Percentiles rank a stretch among this genome's conserved stretches.
Conservation (phyloP, 2,329 filamentous ascomycete species). For the Alternaria conjuncta region DNA sequence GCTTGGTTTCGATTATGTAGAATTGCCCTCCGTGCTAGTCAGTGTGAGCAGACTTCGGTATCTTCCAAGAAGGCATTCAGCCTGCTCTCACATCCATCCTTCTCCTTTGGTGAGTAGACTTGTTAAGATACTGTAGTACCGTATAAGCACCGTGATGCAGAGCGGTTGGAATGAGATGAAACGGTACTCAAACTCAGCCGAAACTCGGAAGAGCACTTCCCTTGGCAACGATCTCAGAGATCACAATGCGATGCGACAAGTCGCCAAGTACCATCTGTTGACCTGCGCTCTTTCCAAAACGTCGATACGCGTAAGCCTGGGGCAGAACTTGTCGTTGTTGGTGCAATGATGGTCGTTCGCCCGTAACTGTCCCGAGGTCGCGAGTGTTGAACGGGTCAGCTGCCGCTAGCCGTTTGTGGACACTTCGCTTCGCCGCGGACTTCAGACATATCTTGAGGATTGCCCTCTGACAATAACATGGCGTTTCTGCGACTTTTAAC, state of each 20-base stretch:
- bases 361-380: neutral
- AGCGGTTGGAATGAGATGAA: slow-evolving; percentile 23
- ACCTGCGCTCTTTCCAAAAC: neutral
- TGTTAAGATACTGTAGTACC: neutral
- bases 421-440: neutral
- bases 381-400: neutral
- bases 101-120: neutral
- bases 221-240: slow-evolving; percentile 2
- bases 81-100: neutral
- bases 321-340: neutral
- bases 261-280: neutral
- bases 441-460: neutral
- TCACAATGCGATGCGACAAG: slow-evolving; percentile 1
- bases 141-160: neutral
- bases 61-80: neutral
- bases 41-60: neutral
- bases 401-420: slow-evolving; percentile 4
- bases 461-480: neutral
- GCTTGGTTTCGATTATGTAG: no score
- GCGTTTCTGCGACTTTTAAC: neutral
- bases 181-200: slow-evolving; percentile 34
- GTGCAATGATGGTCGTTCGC: neutral
- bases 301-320: neutral
- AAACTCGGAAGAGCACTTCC: slow-evolving; percentile 23
- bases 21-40: no score